phyloP scores from a whole-genome alignment of 2,329 filamentous ascomycete genomes.

The Boeremia exigua region DNA sequence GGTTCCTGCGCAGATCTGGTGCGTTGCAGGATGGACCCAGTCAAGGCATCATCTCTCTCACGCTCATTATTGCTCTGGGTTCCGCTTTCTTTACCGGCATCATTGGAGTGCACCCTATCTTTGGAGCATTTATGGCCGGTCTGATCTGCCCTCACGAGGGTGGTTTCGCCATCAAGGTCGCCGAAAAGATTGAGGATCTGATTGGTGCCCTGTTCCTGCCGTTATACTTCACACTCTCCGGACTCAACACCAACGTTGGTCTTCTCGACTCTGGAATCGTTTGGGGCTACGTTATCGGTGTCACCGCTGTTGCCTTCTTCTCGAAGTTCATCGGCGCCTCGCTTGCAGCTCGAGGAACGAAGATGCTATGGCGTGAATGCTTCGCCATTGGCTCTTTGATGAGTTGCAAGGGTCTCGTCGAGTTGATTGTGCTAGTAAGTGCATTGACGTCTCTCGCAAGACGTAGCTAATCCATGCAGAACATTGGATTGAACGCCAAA shows the following conservation, averaged over 20 bases:
- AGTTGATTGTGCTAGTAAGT: constrained; percentile 87
- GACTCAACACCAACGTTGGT: constrained; percentile 85
- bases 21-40: constrained; percentile 87
- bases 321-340: constrained; percentile 87
- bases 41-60: constrained; percentile 82
- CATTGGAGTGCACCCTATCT: constrained; percentile 93
- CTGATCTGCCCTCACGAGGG: constrained; percentile 89
- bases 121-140: constrained; percentile 88
- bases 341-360: constrained; percentile 75
- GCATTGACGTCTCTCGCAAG: too few species aligned
- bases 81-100: constrained; percentile 88
- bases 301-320: constrained; percentile 80
- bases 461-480: constrained; percentile 52
- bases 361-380: constrained; percentile 88
- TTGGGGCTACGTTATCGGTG: constrained; percentile 88
- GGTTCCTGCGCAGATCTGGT: constrained; percentile 73
- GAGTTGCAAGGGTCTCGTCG: constrained; percentile 96
- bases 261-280: constrained; percentile 80
- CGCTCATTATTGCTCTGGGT: constrained; percentile 76
- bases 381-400: constrained; percentile 87
- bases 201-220: constrained; percentile 84
- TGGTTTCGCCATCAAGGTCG: constrained; percentile 88
- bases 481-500: constrained; percentile 81
- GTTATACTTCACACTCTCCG: constrained; percentile 91
- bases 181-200: constrained; percentile 93